These are phyloP conservation scores for Kodamaea fungicola DNA, from an alignment of 1,139 yeast species.

Conservation along the genomic window DNA sequence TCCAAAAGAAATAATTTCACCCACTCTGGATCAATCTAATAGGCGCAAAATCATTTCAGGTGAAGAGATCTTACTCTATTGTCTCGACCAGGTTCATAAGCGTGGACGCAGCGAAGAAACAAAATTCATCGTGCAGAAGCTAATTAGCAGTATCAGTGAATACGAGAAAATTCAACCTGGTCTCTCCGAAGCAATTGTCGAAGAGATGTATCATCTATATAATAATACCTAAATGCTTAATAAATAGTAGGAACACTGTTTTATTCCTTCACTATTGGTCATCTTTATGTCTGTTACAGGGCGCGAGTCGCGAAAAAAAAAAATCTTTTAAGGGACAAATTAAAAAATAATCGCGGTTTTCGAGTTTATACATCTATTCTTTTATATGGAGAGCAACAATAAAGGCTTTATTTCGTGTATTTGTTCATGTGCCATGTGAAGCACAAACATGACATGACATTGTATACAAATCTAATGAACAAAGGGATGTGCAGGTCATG, in stretches of 20 bases:
- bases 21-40: not conserved
- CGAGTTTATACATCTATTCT: not conserved
- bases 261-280: not conserved
- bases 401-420: too few relatives aligned
- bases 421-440: too few relatives aligned
- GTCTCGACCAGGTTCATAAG: conserved; percentile 41
- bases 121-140: conserved; percentile 35
- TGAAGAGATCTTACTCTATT: conserved; percentile 31
- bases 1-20: not conserved
- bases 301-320: conserved; percentile 3
- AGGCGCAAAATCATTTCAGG: conserved; percentile 1
- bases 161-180: conserved; percentile 60
- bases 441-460: too few relatives aligned
- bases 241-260: not conserved
- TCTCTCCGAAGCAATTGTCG: conserved; percentile 59
- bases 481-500: too few relatives aligned
- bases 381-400: too few relatives aligned
- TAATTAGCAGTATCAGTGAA: conserved; percentile 34
- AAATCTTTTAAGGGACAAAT: conserved; percentile 1
- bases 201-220: conserved; percentile 37
- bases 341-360: conserved; percentile 6
- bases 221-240: not conserved
- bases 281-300: not conserved
- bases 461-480: too few relatives aligned
- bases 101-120: conserved; percentile 52